A percentile compares a stretch with the other conserved stretches of the same genome.
These are phyloP conservation scores for Senna tora DNA, from an alignment of 306 rosid genomes.

Conservation along the genomic window DNA sequence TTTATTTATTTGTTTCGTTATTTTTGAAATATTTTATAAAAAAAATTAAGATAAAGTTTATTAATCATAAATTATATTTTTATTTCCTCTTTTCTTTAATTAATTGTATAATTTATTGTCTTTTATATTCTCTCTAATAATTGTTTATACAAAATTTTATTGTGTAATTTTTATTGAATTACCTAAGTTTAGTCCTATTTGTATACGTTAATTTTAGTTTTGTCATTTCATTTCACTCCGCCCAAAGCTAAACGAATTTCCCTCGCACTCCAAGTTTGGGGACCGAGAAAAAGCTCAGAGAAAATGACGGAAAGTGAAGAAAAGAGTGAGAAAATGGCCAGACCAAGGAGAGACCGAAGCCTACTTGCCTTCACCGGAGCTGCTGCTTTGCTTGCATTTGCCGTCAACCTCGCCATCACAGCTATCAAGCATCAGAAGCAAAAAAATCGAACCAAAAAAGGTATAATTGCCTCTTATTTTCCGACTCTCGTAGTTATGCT, in stretches of 20 bases:
- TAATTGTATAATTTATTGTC: no score
- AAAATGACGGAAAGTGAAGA: constrained; percentile 64
- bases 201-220: constrained; percentile 36
- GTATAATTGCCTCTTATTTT: constrained; percentile 44
- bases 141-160: no score
- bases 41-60: no score
- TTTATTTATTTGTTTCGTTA: no score
- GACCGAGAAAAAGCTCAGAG: constrained; percentile 39
- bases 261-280: constrained; percentile 60
- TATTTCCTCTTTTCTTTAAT: no score
- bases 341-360: constrained; percentile 47
- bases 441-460: constrained; percentile 62
- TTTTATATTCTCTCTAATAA: no score
- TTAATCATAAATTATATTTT: no score
- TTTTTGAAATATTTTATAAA: no score
- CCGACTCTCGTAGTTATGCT: not conserved
- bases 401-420: constrained; percentile 65
- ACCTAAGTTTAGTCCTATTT: not conserved
- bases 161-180: no score
- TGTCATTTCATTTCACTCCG: constrained; percentile 37
- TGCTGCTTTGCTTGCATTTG: constrained; percentile 76
- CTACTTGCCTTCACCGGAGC: constrained; percentile 71
- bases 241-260: constrained; percentile 48
- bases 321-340: constrained; percentile 59
- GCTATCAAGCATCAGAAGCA: constrained; percentile 54